These are phyloP conservation scores for Phascolomyces articulosus DNA, from an alignment of 371 early-diverging fungal species.

Conservation along the genomic window DNA sequence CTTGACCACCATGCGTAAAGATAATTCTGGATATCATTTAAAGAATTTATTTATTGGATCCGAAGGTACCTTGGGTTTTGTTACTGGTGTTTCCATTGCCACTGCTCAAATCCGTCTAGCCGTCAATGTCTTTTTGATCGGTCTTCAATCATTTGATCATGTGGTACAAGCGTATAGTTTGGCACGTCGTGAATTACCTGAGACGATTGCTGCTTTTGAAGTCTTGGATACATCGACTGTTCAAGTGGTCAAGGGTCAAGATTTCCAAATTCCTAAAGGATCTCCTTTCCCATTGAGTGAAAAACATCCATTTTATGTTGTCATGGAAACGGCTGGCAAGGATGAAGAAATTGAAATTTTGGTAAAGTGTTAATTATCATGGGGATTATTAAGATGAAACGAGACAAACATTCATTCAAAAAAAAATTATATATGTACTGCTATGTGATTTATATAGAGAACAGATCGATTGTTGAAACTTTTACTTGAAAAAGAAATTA, in stretches of 20 bases:
- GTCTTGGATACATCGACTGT: constrained; percentile 82
- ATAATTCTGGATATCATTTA: constrained; percentile 92
- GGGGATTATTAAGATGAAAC: no score
- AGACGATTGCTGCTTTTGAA: constrained; percentile 93
- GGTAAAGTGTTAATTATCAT: constrained; percentile 15
- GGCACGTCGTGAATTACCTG: constrained; percentile 74
- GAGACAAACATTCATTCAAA: no score
- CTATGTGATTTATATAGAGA: constrained; percentile 54
- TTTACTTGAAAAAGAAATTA: constrained; percentile 57
- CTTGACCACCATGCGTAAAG: constrained; percentile 78
- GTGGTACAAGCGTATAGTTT: constrained; percentile 70
- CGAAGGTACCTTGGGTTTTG: constrained; percentile 94
- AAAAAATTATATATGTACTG: no score
- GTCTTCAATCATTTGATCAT: constrained; percentile 61
- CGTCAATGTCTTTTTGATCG: constrained; percentile 76
- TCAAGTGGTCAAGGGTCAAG: constrained; percentile 62
- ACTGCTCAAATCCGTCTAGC: constrained; percentile 48
- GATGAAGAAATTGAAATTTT: constrained; percentile 82
- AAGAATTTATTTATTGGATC: constrained; percentile 96
- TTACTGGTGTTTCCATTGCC: constrained; percentile 87
- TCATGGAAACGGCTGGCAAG: constrained; percentile 90
- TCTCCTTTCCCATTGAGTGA: constrained; percentile 55
- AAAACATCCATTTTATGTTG: constrained; percentile 75
- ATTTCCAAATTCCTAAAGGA: constrained; percentile 44
- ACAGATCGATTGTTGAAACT: constrained; percentile 59